phyloP scores from a whole-genome alignment of 1,284 basidiomycete species.

The Ustilago crameri region DNA sequence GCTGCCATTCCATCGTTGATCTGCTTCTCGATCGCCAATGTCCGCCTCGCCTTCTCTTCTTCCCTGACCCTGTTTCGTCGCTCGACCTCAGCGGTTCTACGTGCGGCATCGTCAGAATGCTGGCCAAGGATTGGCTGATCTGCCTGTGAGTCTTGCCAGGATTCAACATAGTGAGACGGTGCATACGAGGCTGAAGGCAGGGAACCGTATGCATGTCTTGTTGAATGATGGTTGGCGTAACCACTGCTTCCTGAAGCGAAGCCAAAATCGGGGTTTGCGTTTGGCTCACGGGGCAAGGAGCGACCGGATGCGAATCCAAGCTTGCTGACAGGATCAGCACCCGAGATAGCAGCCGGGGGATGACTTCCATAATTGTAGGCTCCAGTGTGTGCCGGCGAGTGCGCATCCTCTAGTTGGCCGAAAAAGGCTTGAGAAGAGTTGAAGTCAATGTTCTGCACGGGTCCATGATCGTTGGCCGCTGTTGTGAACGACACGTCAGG shows the following conservation, averaged over 20 bases:
- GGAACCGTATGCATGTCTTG: not conserved
- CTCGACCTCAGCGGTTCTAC: slow-evolving; percentile 24
- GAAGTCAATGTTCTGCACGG: slow-evolving; percentile 22
- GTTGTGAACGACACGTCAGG: not conserved
- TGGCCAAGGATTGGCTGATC: not conserved
- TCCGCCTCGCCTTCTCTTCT: slow-evolving; percentile 25
- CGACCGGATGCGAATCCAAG: slow-evolving; percentile 23
- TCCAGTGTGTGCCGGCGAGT: not conserved
- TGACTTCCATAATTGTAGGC: not conserved
- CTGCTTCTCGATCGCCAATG: slow-evolving; percentile 23
- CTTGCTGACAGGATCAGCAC: slow-evolving; percentile 33
- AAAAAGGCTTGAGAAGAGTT: slow-evolving; percentile 7
- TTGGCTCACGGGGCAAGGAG: not conserved
- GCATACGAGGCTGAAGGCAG: not conserved
- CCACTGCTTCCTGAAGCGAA: not conserved
- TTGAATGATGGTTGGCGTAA: not conserved
- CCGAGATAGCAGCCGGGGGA: slow-evolving; percentile 7
- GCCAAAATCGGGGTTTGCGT: not conserved
- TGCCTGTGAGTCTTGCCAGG: not conserved
- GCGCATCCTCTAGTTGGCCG: not conserved
- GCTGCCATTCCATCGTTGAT: slow-evolving; percentile 26
- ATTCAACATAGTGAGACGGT: no score
- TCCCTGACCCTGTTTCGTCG: slow-evolving; percentile 28
- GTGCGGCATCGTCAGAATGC: slow-evolving; percentile 14
- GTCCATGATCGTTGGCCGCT: not conserved